A percentile compares a stretch with the other conserved stretches of the same genome.
phyloP scores from a whole-genome alignment of 257 asterid species.

The Primulina huaijiensis region DNA sequence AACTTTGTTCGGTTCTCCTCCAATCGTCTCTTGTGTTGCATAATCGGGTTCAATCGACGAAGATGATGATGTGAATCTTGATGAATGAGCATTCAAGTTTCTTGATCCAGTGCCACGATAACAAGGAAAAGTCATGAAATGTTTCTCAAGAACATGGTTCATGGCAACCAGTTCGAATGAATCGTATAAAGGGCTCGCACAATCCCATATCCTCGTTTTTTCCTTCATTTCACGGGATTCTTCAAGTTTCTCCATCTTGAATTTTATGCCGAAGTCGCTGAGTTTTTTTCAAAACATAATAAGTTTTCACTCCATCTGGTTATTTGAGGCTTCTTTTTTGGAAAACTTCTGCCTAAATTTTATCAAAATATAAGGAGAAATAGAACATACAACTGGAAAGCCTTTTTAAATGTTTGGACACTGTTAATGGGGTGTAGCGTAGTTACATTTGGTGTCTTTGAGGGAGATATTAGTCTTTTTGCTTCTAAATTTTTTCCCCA shows the following conservation, averaged over 20 bases:
- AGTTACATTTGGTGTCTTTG: not conserved
- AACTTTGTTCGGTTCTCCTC: slow-evolving; percentile 2
- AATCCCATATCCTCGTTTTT: slow-evolving; percentile 46
- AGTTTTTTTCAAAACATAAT: no score
- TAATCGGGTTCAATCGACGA: not conserved
- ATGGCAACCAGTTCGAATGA: slow-evolving; percentile 56
- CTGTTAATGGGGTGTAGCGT: no score
- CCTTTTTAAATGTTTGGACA: no score
- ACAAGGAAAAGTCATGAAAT: slow-evolving; percentile 33
- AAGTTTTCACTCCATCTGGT: not conserved
- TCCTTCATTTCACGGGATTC: slow-evolving; percentile 19
- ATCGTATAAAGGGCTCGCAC: slow-evolving; percentile 79
- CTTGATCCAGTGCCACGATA: slow-evolving; percentile 14
- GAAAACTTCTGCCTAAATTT: no score
- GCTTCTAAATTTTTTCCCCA: not conserved
- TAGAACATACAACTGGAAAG: no score
- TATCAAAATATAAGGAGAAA: no score
- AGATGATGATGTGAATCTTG: not conserved
- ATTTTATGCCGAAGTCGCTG: no score
- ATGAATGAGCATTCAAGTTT: not conserved
- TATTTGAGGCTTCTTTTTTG: no score
- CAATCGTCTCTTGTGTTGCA: not conserved
- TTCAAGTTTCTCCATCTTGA: slow-evolving; percentile 5
- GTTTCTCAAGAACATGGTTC: slow-evolving; percentile 52
- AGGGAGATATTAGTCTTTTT: slow-evolving; percentile 11